Conservation (phyloP, 257 asterid genomes). For the Parsonsia alboflavescens region DNA sequence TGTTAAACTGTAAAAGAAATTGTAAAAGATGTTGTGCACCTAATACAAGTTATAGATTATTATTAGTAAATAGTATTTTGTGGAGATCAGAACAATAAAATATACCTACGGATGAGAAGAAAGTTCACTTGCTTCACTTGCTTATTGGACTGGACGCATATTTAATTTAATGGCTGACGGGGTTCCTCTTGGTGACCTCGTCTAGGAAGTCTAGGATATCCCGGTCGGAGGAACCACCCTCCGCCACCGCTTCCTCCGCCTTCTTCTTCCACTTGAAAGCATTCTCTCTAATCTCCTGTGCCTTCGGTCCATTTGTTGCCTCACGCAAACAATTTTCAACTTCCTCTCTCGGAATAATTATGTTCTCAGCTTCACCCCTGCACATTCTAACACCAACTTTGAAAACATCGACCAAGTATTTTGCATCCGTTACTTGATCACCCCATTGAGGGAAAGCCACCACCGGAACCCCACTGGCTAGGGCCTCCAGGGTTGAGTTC, state of each 20-base stretch:
- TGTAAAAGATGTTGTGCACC: no score
- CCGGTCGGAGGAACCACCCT: conserved; percentile 56
- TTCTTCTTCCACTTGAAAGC: conserved; percentile 58
- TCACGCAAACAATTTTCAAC: conserved; percentile 49
- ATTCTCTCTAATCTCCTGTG: conserved; percentile 46
- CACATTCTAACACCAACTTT: conserved; percentile 58
- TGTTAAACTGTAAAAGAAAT: no score
- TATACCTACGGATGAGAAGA: no score
- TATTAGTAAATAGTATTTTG: no score
- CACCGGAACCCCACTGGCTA: conserved; percentile 67
- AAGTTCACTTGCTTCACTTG: no score
- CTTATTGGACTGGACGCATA: no score
- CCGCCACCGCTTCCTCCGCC: conserved; percentile 66
- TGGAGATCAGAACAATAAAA: no score
- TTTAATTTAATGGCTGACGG: no score
- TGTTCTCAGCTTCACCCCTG: conserved; percentile 61
- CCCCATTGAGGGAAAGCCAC: conserved; percentile 85
- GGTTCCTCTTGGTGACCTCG: conserved; percentile 19
- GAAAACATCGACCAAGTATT: conserved; percentile 66
- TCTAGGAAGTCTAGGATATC: conserved; percentile 46
- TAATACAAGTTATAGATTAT: no score
- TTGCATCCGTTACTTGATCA: conserved; percentile 82
- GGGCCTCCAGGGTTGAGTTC: conserved; percentile 80
- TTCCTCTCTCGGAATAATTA: conserved; percentile 44
- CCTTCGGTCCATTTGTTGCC: conserved; percentile 39